phyloP scores from a whole-genome alignment of 306 rosid species.

The Prunus salicina region DNA sequence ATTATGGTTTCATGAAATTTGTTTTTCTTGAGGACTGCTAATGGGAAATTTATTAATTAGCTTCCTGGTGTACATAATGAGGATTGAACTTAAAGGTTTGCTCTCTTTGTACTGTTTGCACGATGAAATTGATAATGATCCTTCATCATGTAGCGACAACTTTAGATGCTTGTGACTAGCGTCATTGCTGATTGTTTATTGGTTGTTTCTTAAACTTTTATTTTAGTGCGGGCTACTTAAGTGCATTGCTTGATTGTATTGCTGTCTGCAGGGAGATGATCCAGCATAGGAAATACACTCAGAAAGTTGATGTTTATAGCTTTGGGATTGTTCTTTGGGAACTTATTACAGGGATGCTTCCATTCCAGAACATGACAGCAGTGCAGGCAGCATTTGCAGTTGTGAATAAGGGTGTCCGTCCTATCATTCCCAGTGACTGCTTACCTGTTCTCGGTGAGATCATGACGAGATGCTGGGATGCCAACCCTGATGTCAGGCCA shows the following conservation, averaged over 20 bases:
- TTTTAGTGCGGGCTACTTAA: conserved; percentile 30
- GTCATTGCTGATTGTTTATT: background rate
- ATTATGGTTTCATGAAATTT: background rate
- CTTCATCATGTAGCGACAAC: background rate
- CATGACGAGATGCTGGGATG: conserved; percentile 98
- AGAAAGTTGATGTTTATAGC: conserved; percentile 94
- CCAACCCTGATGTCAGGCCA: conserved; percentile 94
- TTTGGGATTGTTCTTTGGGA: conserved; percentile 99
- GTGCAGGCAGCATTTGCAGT: conserved; percentile 99
- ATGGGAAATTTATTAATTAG: background rate
- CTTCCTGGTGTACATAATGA: background rate
- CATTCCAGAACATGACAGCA: conserved; percentile 98
- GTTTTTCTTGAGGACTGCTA: background rate
- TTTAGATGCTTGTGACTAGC: background rate
- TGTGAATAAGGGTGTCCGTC: conserved; percentile 87
- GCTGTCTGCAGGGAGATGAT: conserved; percentile 85
- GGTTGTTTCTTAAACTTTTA: conserved; percentile 1
- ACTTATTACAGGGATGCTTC: conserved; percentile 95
- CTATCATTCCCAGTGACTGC: conserved; percentile 80
- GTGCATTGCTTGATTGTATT: conserved; percentile 12
- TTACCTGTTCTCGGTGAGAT: conserved; percentile 84
- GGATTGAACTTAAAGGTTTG: background rate
- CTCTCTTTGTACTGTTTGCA: background rate
- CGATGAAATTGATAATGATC: background rate
- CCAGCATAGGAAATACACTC: conserved; percentile 97